Percentiles rank a stretch among this genome's conserved stretches.
Evolutionary conservation across 2,329 filamentous ascomycete species (phyloP).

Genomic region (Rutstroemia sp.): DNA sequence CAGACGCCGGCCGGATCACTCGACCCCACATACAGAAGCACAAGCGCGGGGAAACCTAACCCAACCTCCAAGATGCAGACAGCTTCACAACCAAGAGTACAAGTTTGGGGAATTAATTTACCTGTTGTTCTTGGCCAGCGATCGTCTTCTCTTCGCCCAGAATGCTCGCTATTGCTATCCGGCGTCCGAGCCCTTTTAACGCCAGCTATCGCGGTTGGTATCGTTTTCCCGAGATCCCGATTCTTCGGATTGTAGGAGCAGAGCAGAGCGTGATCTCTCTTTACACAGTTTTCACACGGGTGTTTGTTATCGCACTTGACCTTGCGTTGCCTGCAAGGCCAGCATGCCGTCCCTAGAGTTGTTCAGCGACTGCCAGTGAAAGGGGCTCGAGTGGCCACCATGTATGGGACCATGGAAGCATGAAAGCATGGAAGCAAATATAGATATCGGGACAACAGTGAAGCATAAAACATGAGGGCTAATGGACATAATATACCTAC

Average conservation of each 20-base stretch:
- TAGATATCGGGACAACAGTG: not conserved
- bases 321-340: slow-evolving; percentile 61
- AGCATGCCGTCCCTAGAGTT: slow-evolving; percentile 37
- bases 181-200: slow-evolving; percentile 24
- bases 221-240: slow-evolving; percentile 17
- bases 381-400: not conserved
- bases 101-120: slow-evolving; percentile 11
- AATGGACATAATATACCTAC: slow-evolving; percentile 35
- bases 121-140: slow-evolving; percentile 28
- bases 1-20: not conserved
- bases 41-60: not conserved
- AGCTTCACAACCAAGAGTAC: not conserved
- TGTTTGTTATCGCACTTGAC: slow-evolving; percentile 64
- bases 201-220: slow-evolving; percentile 14
- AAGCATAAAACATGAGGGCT: not conserved
- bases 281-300: slow-evolving; percentile 61
- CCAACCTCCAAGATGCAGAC: not conserved
- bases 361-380: slow-evolving; percentile 9
- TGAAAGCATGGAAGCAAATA: not conserved
- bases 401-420: not conserved
- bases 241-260: slow-evolving; percentile 62
- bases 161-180: slow-evolving; percentile 25
- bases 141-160: slow-evolving; percentile 24
- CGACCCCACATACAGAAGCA: not conserved
- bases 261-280: slow-evolving; percentile 55